Evolutionary conservation across 2,329 filamentous ascomycete genomes (phyloP).

Genomic region (Aspergillus pseudoviridinutans): DNA sequence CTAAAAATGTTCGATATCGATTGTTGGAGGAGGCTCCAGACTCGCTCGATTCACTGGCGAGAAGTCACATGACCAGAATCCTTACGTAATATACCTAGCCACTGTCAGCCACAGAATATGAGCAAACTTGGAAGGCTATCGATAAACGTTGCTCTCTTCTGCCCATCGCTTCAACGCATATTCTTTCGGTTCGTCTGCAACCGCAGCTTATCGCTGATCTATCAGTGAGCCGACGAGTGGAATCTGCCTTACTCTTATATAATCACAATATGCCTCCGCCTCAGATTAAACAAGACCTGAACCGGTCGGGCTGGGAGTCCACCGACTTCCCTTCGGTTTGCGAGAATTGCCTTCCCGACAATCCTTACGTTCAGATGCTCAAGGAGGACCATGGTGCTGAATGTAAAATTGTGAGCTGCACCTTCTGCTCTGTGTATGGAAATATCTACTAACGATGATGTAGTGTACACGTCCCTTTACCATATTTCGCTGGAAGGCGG

Average conservation of each 20-base stretch:
- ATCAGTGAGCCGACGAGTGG: background rate
- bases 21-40: background rate
- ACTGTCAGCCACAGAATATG: slow-evolving; percentile 8
- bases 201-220: background rate
- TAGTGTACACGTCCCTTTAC: slow-evolving; percentile 90
- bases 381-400: slow-evolving; percentile 93
- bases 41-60: background rate
- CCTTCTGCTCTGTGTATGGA: background rate
- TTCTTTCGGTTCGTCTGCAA: background rate
- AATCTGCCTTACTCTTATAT: background rate
- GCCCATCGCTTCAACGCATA: background rate
- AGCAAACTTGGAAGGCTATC: slow-evolving; percentile 4
- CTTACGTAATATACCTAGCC: slow-evolving; percentile 6
- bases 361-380: slow-evolving; percentile 97
- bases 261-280: slow-evolving; percentile 61
- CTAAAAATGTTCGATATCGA: background rate
- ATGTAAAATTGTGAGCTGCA: slow-evolving; percentile 58
- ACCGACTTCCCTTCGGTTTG: slow-evolving; percentile 51
- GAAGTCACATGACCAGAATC: background rate
- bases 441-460: slow-evolving; percentile 4
- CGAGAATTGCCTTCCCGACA: slow-evolving; percentile 91
- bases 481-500: slow-evolving; percentile 89
- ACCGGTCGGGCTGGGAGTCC: slow-evolving; percentile 93
- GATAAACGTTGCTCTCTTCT: slow-evolving; percentile 7
- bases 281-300: slow-evolving; percentile 93